Percentiles rank a stretch among this genome's conserved stretches.
phyloP scores from a whole-genome alignment of 495 filamentous ascomycete species.

The Cryomyces minteri region DNA sequence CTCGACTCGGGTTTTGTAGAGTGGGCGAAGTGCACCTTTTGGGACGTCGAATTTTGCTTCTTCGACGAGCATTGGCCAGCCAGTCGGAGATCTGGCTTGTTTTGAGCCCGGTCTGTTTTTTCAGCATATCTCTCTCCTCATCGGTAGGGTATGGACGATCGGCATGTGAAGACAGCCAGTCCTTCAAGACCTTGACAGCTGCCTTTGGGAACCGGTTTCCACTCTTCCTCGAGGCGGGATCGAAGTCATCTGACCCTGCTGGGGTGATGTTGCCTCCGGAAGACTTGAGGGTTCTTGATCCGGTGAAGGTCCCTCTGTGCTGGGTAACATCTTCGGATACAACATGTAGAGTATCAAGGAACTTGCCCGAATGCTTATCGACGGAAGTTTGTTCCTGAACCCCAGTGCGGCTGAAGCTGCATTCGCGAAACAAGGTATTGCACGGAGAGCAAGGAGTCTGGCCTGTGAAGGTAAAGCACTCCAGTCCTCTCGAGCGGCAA shows the following conservation, averaged over 20 bases:
- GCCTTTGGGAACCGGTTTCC: slow-evolving; percentile 53
- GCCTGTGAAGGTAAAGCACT: slow-evolving; percentile 60
- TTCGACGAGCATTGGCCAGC: slow-evolving; percentile 68
- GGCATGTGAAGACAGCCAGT: slow-evolving; percentile 57
- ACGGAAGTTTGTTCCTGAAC: slow-evolving; percentile 15
- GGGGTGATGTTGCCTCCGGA: neutral
- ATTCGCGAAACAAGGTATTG: slow-evolving; percentile 52
- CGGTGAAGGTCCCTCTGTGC: slow-evolving; percentile 22
- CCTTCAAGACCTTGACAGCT: slow-evolving; percentile 54
- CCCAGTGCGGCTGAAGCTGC: slow-evolving; percentile 35
- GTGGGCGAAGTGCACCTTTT: slow-evolving; percentile 14
- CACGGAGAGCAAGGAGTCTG: slow-evolving; percentile 59
- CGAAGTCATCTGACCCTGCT: slow-evolving; percentile 10
- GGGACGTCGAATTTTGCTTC: slow-evolving; percentile 45
- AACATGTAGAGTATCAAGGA: slow-evolving; percentile 31
- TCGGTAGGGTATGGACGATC: slow-evolving; percentile 70
- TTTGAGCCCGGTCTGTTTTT: slow-evolving; percentile 52
- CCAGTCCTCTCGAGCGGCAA: slow-evolving; percentile 45
- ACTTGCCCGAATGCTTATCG: slow-evolving; percentile 25
- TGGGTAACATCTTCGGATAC: slow-evolving; percentile 29
- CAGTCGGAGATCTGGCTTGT: slow-evolving; percentile 67
- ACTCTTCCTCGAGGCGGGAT: slow-evolving; percentile 21
- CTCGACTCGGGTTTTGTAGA: slow-evolving; percentile 16
- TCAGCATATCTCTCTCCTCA: slow-evolving; percentile 57
- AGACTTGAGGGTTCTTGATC: slow-evolving; percentile 14